Evolutionary conservation across 1,139 yeast genomes (phyloP).

Genomic region (Kodamaea sp.): DNA sequence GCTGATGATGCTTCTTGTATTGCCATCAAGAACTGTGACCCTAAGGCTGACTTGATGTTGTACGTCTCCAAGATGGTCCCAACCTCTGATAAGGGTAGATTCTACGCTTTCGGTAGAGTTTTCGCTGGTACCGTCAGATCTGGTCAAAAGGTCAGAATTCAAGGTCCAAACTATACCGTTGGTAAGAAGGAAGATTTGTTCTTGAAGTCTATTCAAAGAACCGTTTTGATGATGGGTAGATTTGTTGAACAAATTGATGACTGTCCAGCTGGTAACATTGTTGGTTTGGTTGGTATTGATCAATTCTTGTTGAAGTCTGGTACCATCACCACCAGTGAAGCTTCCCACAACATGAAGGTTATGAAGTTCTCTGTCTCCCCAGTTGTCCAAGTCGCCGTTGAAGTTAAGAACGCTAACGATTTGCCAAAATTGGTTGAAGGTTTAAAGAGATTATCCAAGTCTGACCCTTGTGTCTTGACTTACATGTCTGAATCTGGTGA

Average conservation of each 20-base stretch:
- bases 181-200: slow-evolving; percentile 98
- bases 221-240: slow-evolving; percentile 99
- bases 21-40: slow-evolving; percentile 98
- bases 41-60: slow-evolving; percentile 96
- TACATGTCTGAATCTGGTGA: slow-evolving; percentile 93
- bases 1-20: slow-evolving; percentile 85
- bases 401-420: slow-evolving; percentile 98
- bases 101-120: slow-evolving; percentile 99
- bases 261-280: slow-evolving; percentile 99
- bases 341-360: slow-evolving; percentile 99
- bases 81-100: slow-evolving; percentile 99
- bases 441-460: slow-evolving; percentile 99
- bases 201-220: slow-evolving; percentile 97
- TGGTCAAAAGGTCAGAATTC: slow-evolving; percentile 99
- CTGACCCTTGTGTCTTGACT: slow-evolving; percentile 97
- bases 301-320: slow-evolving; percentile 99
- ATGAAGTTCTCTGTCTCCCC: slow-evolving; percentile 99
- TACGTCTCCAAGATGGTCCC: slow-evolving; percentile 99
- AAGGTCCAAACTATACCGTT: slow-evolving; percentile 99
- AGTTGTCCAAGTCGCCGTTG: slow-evolving; percentile 99
- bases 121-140: slow-evolving; percentile 99
- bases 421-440: slow-evolving; percentile 99
- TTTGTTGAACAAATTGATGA: slow-evolving; percentile 97
- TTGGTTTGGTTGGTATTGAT: slow-evolving; percentile 99
- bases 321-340: slow-evolving; percentile 95